A percentile compares a stretch with the other conserved stretches of the same genome.
phyloP scores from a whole-genome alignment of 306 rosid species.

The Notholithocarpus densiflorus region DNA sequence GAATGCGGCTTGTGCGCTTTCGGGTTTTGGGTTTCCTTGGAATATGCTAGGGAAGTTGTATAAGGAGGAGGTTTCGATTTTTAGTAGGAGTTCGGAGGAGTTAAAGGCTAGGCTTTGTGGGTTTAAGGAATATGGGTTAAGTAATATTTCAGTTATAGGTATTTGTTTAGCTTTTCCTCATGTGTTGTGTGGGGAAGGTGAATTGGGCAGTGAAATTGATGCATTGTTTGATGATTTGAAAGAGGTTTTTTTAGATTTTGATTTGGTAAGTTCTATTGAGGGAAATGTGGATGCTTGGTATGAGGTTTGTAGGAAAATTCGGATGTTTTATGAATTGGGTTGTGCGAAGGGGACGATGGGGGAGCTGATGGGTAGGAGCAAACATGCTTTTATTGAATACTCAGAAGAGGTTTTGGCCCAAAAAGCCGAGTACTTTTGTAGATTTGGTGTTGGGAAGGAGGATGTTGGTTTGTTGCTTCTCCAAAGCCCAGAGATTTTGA shows the following conservation, averaged over 20 bases:
- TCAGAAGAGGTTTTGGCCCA: conserved; percentile 43
- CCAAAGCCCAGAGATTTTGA: conserved; percentile 43
- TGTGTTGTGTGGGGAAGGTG: conserved; percentile 36
- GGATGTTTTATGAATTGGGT: conserved; percentile 59
- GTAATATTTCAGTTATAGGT: conserved; percentile 50
- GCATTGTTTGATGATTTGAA: conserved; percentile 48
- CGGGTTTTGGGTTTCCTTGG: conserved; percentile 82
- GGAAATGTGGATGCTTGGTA: conserved; percentile 59
- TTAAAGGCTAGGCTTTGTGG: conserved; percentile 40
- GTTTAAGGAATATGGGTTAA: conserved; percentile 48
- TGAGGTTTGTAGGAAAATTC: conserved; percentile 52
- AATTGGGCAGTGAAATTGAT: conserved; percentile 23
- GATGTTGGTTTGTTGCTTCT: conserved; percentile 54
- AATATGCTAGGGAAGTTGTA: conserved; percentile 58
- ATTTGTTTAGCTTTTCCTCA: conserved; percentile 70
- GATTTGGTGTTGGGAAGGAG: conserved; percentile 49
- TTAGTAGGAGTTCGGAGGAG: conserved; percentile 30
- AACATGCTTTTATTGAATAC: conserved; percentile 40
- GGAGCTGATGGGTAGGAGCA: conserved; percentile 44
- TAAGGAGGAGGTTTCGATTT: conserved; percentile 40
- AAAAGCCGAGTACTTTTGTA: conserved; percentile 47
- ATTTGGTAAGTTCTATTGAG: conserved; percentile 46
- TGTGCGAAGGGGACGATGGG: conserved; percentile 38
- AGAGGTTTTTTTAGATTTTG: conserved; percentile 43
- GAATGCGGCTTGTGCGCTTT: conserved; percentile 55